A percentile compares a stretch with the other conserved stretches of the same genome.
phyloP scores from a whole-genome alignment of 2,329 filamentous ascomycete species.

The Trichophyton benhamiae region DNA sequence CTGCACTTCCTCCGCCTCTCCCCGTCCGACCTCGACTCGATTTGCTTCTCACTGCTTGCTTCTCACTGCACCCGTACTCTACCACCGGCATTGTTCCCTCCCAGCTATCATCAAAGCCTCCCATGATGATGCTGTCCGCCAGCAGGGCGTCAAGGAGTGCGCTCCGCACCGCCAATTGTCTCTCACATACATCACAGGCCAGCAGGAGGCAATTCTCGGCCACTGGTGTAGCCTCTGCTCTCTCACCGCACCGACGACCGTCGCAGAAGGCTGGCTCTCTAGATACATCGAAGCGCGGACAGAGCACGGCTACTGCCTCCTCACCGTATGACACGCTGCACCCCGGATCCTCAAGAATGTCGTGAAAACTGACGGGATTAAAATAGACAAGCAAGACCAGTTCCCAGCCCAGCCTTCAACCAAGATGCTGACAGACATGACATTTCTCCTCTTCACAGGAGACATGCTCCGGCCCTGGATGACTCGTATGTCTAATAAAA shows the following conservation, averaged over 20 bases:
- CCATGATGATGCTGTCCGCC: conserved; percentile 38
- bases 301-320: conserved; percentile 39
- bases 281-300: conserved; percentile 29
- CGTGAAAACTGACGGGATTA: conserved; percentile 13
- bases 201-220: conserved; percentile 34
- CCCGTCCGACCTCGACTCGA: background rate
- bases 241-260: conserved; percentile 36
- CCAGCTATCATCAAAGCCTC: conserved; percentile 15
- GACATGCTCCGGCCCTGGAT: conserved; percentile 54
- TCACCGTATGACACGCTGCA: conserved; percentile 39
- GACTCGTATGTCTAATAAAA: conserved; percentile 53
- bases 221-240: conserved; percentile 32
- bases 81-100: background rate
- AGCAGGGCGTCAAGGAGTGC: conserved; percentile 33
- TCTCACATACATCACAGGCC: conserved; percentile 29
- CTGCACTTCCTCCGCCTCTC: background rate
- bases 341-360: background rate
- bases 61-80: too few relatives aligned
- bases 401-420: conserved; percentile 51
- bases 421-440: conserved; percentile 47
- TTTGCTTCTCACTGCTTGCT: too few relatives aligned
- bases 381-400: conserved; percentile 44
- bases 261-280: conserved; percentile 22
- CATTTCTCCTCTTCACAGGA: conserved; percentile 54
- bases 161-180: conserved; percentile 33